Evolutionary conservation across 1,139 yeast genomes (phyloP), one percentile per base, ranked within the genome.

Genomic region (Blastobotrys apis): DNA sequence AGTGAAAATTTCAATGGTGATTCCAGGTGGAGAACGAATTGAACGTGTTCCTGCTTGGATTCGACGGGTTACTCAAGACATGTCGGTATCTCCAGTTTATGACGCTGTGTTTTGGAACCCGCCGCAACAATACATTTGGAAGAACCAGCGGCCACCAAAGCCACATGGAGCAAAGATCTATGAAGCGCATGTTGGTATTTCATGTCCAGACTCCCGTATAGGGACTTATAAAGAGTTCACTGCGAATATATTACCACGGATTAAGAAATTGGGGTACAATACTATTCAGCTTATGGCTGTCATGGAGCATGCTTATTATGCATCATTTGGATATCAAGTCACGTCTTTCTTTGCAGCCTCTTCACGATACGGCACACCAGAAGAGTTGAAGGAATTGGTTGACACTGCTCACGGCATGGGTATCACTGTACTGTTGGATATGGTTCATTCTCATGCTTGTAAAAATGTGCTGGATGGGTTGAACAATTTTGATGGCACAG

Each of bases 221-320:
- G 96, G 95, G 1, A 69, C 90, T 12, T 92, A 90, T 65, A 80
- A 78, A 55, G 94, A 92, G 62, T 92, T 92, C 63, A 84, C 96
- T 19, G 54, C 69, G 38, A 80, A 85, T 52, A 73, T 88, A 15
- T 72, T 92, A 50, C 98, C 98, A n/a, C 73, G 84, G 37, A 85
- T 92, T 55, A 79, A 79, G 56, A 76, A 81, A 52, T 72, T 90
- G 51, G 97, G 97, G 20, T 92, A 92, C 65, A 87, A 92, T 62
- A 81, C 95, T 5, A 84, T 92, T 56, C 98, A 92, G 66, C 73
- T 92, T 59, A 92, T 92, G 98, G 97, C 98, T 0, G 76, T 92
- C 41, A 92, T 92, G 98, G 98, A 92, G 65, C 98, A 92, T 63
- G 97, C 98, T 1, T 92, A 92, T 65, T 92, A 92, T 62, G 98